Percentiles rank a stretch among this genome's conserved stretches.
phyloP scores from a whole-genome alignment of 2,329 filamentous ascomycete genomes.

The Trichoderma simmonsii region DNA sequence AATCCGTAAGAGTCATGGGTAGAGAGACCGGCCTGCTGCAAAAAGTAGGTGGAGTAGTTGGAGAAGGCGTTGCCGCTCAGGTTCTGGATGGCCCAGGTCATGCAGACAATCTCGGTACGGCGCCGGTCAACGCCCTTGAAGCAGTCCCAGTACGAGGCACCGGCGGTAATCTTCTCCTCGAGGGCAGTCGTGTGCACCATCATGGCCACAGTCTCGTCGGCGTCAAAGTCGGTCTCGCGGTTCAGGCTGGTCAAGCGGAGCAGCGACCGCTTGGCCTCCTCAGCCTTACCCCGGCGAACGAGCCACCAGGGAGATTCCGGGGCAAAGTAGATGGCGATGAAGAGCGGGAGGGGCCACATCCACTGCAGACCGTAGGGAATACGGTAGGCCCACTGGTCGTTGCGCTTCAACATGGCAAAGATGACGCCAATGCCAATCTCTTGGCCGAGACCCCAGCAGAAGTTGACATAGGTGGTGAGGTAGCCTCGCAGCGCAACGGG shows the following conservation, averaged over 20 bases:
- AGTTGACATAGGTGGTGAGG: slow-evolving; percentile 71
- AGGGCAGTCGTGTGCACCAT: slow-evolving; percentile 86
- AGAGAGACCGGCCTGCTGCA: slow-evolving; percentile 56
- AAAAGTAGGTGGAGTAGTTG: slow-evolving; percentile 64
- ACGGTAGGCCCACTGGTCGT: slow-evolving; percentile 66
- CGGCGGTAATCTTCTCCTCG: slow-evolving; percentile 70
- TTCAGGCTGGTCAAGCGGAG: slow-evolving; percentile 62
- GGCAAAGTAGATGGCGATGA: slow-evolving; percentile 64
- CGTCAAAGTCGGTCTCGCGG: slow-evolving; percentile 68
- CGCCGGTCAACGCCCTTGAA: slow-evolving; percentile 76
- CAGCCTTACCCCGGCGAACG: slow-evolving; percentile 61
- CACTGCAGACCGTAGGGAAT: slow-evolving; percentile 73
- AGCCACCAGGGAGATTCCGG: slow-evolving; percentile 75
- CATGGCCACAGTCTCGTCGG: slow-evolving; percentile 84
- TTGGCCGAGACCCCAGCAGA: slow-evolving; percentile 76
- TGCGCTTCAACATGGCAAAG: slow-evolving; percentile 60
- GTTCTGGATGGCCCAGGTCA: slow-evolving; percentile 63
- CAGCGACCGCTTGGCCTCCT: slow-evolving; percentile 64
- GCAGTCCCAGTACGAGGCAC: slow-evolving; percentile 76
- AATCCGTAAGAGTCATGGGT: slow-evolving; percentile 54
- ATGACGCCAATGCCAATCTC: slow-evolving; percentile 72
- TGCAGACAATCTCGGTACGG: slow-evolving; percentile 68
- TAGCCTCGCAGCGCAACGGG: slow-evolving; percentile 69
- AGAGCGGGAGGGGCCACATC: slow-evolving; percentile 71
- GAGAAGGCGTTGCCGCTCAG: slow-evolving; percentile 62